A percentile compares a stretch with the other conserved stretches of the same genome.
Conservation (phyloP, 1,284 basidiomycete genomes). For the Ceratobasidium sp. region DNA sequence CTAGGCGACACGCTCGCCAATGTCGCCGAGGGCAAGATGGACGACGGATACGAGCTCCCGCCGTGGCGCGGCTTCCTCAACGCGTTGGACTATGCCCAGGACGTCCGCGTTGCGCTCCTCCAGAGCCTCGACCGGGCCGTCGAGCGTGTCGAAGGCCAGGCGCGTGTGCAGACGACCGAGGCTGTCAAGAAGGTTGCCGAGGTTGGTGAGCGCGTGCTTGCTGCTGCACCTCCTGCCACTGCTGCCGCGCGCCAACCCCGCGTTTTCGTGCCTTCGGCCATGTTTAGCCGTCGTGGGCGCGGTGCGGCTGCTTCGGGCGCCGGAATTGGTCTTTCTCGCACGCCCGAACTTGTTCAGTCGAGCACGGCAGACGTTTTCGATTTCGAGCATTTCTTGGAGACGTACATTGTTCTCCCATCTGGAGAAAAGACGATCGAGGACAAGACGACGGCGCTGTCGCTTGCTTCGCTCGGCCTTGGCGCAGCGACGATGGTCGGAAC, state of each 20-base stretch:
- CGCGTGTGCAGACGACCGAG: constrained; percentile 74
- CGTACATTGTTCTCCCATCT: constrained; percentile 69
- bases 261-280: constrained; percentile 94
- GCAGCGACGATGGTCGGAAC: constrained; percentile 90
- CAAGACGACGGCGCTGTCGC: constrained; percentile 74
- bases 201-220: constrained; percentile 76
- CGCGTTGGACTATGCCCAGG: constrained; percentile 90
- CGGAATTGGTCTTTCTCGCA: constrained; percentile 77
- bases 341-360: constrained; percentile 75
- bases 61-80: constrained; percentile 88
- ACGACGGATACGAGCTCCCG: constrained; percentile 65
- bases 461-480: constrained; percentile 83
- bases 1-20: constrained; percentile 81
- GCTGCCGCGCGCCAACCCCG: constrained; percentile 84
- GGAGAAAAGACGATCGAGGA: constrained; percentile 61
- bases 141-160: constrained; percentile 85
- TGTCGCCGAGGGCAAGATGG: constrained; percentile 81
- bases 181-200: constrained; percentile 79
- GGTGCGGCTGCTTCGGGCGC: constrained; percentile 78
- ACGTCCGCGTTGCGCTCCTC: constrained; percentile 53
- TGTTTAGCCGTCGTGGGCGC: constrained; percentile 76
- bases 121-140: constrained; percentile 87
- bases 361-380: constrained; percentile 90
- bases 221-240: constrained; percentile 63
- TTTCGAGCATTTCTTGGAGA: constrained; percentile 80